Evolutionary conservation across 495 filamentous ascomycete genomes (phyloP), one percentile per base, ranked within the genome.

Genomic region (Xylaria flabelliformis): DNA sequence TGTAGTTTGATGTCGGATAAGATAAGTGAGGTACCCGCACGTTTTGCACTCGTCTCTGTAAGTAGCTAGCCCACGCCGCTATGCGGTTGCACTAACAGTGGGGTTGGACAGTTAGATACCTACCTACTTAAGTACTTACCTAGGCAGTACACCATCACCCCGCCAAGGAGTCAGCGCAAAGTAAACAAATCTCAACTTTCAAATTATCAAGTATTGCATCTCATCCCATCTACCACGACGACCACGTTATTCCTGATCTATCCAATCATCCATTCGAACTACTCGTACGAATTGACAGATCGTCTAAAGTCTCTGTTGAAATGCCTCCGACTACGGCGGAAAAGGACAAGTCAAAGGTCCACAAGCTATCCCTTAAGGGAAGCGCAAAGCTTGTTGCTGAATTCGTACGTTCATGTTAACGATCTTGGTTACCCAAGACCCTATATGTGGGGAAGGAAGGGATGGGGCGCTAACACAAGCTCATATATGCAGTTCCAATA

Each of bases 291-390:
- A 32, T 32, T 19, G 10, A 26, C 17, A 55, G 4, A 32, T 39
- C 9, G 0, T 53, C 58, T 36, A 8, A 39, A 39, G 12, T 34
- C 9, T 4, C 8, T 46, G 39, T 26, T 44, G 74, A 13, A 19
- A 78, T 78, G 74, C 69, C 77, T 29, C 64, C 77, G 0, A 9
- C 56, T 5, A 36, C 74, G 24, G 36, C 75, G 44, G 86, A 90
- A 68, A 93, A 94, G 77, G 94, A 97, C 73, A 97, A 95, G 76
- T 93, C 94, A 61, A 97, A 97, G 82, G 89, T 93, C 48, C 95
- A 98, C 86, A 97, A 95, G 84, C 88, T 99, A 69, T 93, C 94
- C 48, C 86, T 98, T 66, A 97, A 95, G 87, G 95, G 95, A 88
- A 82, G 96, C 91, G 90, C 93, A 19, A 97, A 95, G 83, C 86